Evolutionary conservation across 768 basidiomycete genomes (phyloP).

Genomic region (Sarcomyxa edulis): DNA sequence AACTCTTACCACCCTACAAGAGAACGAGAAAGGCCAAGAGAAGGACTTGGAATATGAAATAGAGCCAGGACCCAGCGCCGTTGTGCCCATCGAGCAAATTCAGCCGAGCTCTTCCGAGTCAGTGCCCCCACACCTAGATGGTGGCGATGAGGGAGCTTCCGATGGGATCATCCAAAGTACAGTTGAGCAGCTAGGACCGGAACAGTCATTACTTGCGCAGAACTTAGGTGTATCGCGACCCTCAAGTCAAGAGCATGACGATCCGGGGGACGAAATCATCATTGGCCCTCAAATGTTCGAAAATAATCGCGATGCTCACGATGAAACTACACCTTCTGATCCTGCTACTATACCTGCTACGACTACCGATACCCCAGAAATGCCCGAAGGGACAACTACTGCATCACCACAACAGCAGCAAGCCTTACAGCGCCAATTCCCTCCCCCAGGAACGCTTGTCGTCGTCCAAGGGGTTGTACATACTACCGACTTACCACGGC

Average conservation of each 20-base stretch:
- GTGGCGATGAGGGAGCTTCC: neutral
- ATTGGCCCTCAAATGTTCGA: neutral
- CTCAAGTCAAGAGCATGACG: neutral
- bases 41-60: slow-evolving; percentile 11
- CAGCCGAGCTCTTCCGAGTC: neutral
- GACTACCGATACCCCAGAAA: neutral
- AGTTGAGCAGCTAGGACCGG: neutral
- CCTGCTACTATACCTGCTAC: neutral
- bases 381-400: neutral
- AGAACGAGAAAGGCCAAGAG: slow-evolving; percentile 27
- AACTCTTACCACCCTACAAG: neutral
- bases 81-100: neutral
- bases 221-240: neutral
- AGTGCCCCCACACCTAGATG: neutral
- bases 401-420: neutral
- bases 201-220: neutral
- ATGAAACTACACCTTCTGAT: neutral
- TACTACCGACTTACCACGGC: slow-evolving; percentile 9
- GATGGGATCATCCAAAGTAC: neutral
- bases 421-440: slow-evolving; percentile 44
- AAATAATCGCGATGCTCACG: neutral
- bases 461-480: slow-evolving; percentile 62
- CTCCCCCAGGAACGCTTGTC: slow-evolving; percentile 73
- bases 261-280: slow-evolving; percentile 1
- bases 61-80: slow-evolving; percentile 1